These are phyloP conservation scores for Scopulariopsis brevicaulis DNA, from an alignment of 2,329 filamentous ascomycete species.

Conservation along the genomic window DNA sequence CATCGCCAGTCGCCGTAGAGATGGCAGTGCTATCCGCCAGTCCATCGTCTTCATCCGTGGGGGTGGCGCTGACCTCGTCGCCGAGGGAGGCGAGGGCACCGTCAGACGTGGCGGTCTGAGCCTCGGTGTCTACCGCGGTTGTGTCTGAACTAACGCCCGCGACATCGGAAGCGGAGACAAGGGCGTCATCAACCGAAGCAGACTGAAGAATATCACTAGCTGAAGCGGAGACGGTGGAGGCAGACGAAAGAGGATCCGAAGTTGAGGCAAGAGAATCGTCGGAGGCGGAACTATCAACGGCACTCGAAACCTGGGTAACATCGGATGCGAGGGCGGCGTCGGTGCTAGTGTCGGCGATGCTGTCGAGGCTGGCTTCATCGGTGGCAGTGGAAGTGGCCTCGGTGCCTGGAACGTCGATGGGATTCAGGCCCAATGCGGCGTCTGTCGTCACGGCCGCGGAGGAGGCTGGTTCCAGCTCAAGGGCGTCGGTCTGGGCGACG, in stretches of 20 bases:
- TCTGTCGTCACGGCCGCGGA: not conserved
- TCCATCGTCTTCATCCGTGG: not conserved
- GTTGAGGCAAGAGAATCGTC: not conserved
- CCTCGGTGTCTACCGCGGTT: not conserved
- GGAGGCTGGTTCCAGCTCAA: not conserved
- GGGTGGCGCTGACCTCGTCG: not conserved
- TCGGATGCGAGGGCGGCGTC: not conserved
- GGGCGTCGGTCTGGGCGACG: not conserved
- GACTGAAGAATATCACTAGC: not conserved
- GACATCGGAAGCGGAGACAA: not conserved
- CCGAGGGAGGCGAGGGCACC: not conserved
- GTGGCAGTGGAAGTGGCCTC: not conserved
- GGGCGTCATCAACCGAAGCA: not conserved
- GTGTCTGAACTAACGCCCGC: not conserved
- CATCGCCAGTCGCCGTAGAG: not conserved
- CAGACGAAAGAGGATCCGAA: not conserved
- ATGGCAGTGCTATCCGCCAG: not conserved
- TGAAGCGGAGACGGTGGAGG: not conserved
- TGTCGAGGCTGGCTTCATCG: not conserved
- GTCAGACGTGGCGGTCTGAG: not conserved
- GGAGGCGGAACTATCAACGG: not conserved
- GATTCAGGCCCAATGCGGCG: not conserved
- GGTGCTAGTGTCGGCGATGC: not conserved
- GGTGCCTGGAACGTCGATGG: not conserved
- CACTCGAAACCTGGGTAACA: not conserved